These are phyloP conservation scores for Syncephalastrum racemosum DNA, from an alignment of 371 early-diverging fungal species.

Conservation along the genomic window DNA sequence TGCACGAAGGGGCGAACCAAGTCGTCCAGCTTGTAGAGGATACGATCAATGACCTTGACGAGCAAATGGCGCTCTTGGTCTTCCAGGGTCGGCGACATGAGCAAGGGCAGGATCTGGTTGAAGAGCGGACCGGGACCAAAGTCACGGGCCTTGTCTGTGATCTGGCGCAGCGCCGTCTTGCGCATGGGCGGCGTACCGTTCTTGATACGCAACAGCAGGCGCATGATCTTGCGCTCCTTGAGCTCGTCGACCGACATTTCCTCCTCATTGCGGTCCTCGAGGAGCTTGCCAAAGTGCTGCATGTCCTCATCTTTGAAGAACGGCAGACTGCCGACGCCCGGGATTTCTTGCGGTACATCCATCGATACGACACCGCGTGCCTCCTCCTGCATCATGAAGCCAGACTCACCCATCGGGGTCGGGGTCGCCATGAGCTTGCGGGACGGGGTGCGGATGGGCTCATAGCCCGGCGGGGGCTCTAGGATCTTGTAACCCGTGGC, in stretches of 20 bases:
- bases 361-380: slow-evolving; percentile 50
- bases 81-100: slow-evolving; percentile 96
- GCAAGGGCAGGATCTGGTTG: slow-evolving; percentile 92
- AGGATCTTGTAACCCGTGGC: slow-evolving; percentile 88
- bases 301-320: slow-evolving; percentile 96
- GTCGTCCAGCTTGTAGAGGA: slow-evolving; percentile 93
- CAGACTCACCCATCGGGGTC: slow-evolving; percentile 79
- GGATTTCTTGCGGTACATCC: slow-evolving; percentile 84
- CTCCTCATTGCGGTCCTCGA: slow-evolving; percentile 86
- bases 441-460: slow-evolving; percentile 94
- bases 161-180: slow-evolving; percentile 89
- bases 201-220: slow-evolving; percentile 93
- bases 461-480: slow-evolving; percentile 87
- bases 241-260: slow-evolving; percentile 84
- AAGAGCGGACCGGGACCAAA: slow-evolving; percentile 96
- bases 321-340: slow-evolving; percentile 89
- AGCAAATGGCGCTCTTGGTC: slow-evolving; percentile 98
- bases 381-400: slow-evolving; percentile 88
- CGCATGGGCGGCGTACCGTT: slow-evolving; percentile 97
- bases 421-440: slow-evolving; percentile 95
- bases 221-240: slow-evolving; percentile 95
- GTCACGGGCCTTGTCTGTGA: slow-evolving; percentile 94
- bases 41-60: slow-evolving; percentile 96
- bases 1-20: slow-evolving; percentile 96
- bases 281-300: slow-evolving; percentile 93